Evolutionary conservation across 2,329 filamentous ascomycete species (phyloP), one percentile per base, ranked within the genome.

Genomic region (Hirsutella minnesotensis): DNA sequence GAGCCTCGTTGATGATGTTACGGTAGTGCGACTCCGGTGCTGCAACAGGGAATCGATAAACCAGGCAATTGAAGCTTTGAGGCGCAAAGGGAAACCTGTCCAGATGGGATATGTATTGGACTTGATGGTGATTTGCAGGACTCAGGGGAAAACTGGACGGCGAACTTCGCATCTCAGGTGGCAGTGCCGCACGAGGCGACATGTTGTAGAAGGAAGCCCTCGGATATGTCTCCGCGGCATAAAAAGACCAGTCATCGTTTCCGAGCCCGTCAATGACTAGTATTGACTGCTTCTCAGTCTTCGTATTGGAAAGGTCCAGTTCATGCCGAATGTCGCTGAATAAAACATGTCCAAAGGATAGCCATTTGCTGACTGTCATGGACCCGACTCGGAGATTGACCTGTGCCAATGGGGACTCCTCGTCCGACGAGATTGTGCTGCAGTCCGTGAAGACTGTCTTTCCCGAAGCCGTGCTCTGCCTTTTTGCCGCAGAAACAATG

Each of bases 201-300:
- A 90, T 69, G 55, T 89, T 87, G 65, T 86, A 90, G 48, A 92
- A 82, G 2, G 77, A 81, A 0, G 81, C 81, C 1, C 71, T 70
- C 0, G 83, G 81, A 49, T 90, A 90, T 1, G 83, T 87, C 55
- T 89, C 78, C 7, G 86, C 83, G 18, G 84, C 84, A 52, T 88
- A 90, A 58, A 86, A 89, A 0, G 85, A 89, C 86, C 86, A 92
- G 56, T 92, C 86, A 50, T 83, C 79, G 54, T 88, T 89, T n/a
- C 86, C 86, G 24, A 92, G 77, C 5, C 86, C 86, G 62, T 92
- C 86, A 44, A 92, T 73, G 16, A 92, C 81, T 3, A 92, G 70
- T 21, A 92, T 77, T 0, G 76, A 79, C 44, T 67, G 81, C 43
- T 64, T 75, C 65, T 71, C 51, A 18, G 53, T 44, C 0, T 54